Evolutionary conservation across 768 basidiomycete species (phyloP).

Genomic region (Paxillus rubicundulus): DNA sequence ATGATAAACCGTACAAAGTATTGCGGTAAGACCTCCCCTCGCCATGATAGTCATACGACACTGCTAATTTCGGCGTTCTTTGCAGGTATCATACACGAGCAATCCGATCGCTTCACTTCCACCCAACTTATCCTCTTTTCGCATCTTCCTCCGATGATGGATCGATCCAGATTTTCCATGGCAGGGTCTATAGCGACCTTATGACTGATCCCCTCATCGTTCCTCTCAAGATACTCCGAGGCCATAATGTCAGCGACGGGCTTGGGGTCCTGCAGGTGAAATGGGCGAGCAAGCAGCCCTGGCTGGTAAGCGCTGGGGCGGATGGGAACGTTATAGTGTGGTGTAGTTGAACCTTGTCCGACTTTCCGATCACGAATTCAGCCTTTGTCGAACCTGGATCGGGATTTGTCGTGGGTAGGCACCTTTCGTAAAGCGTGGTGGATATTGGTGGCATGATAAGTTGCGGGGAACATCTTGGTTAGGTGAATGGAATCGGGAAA

Average conservation of each 20-base stretch:
- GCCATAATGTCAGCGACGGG: constrained; percentile 82
- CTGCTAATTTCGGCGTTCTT: constrained; percentile 9
- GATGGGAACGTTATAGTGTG: constrained; percentile 88
- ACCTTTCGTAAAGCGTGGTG: constrained; percentile 8
- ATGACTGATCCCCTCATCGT: constrained; percentile 98
- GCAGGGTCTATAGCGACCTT: constrained; percentile 89
- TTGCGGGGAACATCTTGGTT: too few species aligned
- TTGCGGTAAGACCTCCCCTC: constrained; percentile 56
- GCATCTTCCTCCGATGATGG: constrained; percentile 97
- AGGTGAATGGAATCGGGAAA: too few species aligned
- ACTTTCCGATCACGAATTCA: constrained; percentile 21
- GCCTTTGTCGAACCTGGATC: constrained; percentile 24
- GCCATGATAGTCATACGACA: neutral
- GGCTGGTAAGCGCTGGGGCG: constrained; percentile 90
- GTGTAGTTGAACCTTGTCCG: constrained; percentile 61
- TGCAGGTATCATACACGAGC: constrained; percentile 89
- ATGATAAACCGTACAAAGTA: constrained; percentile 95
- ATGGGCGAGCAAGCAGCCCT: constrained; percentile 89
- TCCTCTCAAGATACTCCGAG: constrained; percentile 91
- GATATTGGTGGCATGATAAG: neutral
- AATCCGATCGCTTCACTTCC: constrained; percentile 90
- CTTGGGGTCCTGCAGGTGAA: constrained; percentile 88
- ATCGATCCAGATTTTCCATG: constrained; percentile 95
- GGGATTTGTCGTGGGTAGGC: neutral
- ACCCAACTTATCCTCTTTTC: constrained; percentile 92